Conservation (phyloP, 2,329 filamentous ascomycete species). For the Epicoccum nigrum region DNA sequence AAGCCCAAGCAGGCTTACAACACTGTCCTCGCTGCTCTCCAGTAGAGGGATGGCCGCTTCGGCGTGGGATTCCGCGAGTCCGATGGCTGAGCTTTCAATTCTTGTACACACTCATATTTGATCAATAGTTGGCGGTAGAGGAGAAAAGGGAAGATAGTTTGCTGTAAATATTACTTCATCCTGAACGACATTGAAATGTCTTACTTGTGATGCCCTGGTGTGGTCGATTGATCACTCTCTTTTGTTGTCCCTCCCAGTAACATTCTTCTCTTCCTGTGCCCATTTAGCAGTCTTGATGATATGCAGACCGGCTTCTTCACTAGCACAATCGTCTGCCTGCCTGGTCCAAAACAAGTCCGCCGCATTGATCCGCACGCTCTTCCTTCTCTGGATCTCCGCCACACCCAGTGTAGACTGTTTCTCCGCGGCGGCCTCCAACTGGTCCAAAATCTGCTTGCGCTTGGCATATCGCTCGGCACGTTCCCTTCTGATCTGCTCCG, state of each 20-base stretch:
- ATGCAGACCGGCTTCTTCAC: constrained; percentile 25
- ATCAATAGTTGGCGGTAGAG: background rate
- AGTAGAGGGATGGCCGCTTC: constrained; percentile 18
- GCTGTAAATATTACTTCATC: background rate
- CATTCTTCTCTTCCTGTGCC: constrained; percentile 22
- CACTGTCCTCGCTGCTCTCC: constrained; percentile 37
- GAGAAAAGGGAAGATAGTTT: background rate
- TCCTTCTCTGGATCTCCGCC: constrained; percentile 36
- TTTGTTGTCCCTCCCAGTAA: constrained; percentile 20
- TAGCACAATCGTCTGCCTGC: constrained; percentile 37
- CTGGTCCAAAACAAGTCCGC: constrained; percentile 41
- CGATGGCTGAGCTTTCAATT: background rate
- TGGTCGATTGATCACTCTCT: constrained; percentile 3
- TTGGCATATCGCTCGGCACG: constrained; percentile 34
- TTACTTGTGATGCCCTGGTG: background rate
- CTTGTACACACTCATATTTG: background rate
- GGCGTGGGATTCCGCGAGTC: background rate
- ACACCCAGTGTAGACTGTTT: constrained; percentile 28
- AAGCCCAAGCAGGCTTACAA: constrained; percentile 52
- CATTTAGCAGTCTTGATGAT: constrained; percentile 36
- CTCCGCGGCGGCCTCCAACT: constrained; percentile 29
- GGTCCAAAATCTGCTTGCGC: constrained; percentile 37
- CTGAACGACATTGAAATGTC: background rate
- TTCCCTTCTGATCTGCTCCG: constrained; percentile 37
- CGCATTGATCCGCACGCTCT: constrained; percentile 39